Percentiles rank a stretch among this genome's conserved stretches.
Conservation (phyloP, 441 rosid genomes). For the Pelargonium cotyledonis region DNA sequence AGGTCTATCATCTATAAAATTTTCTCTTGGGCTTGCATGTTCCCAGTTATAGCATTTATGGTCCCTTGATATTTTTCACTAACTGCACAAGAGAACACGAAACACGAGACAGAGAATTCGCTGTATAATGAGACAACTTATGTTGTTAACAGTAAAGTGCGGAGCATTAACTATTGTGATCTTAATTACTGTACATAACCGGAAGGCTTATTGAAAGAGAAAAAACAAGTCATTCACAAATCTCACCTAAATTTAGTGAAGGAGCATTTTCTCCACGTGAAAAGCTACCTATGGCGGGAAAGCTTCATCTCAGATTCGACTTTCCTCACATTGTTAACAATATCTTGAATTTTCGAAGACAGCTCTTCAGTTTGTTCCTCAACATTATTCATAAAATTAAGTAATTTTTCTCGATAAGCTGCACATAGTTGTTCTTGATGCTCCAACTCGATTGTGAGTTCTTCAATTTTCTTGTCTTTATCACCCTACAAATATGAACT, state of each 20-base stretch:
- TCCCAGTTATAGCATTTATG: too few species aligned
- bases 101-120: too few species aligned
- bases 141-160: too few species aligned
- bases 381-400: slow-evolving; percentile 42
- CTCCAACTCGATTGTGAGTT: slow-evolving; percentile 48
- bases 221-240: slow-evolving; percentile 1
- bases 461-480: slow-evolving; percentile 56
- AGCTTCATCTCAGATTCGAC: slow-evolving; percentile 32
- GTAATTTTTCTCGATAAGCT: slow-evolving; percentile 47
- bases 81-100: too few species aligned
- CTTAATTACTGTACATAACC: neutral
- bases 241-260: neutral
- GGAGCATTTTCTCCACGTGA: neutral
- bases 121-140: too few species aligned
- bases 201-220: neutral
- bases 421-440: slow-evolving; percentile 49
- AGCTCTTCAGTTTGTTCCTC: slow-evolving; percentile 54
- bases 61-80: too few species aligned
- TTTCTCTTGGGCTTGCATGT: too few species aligned
- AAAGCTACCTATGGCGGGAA: neutral
- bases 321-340: slow-evolving; percentile 45
- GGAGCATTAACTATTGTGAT: too few species aligned
- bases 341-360: slow-evolving; percentile 45
- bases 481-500: slow-evolving; percentile 38
- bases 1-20: too few species aligned